Percentiles rank a stretch among this genome's conserved stretches.
Evolutionary conservation across 164 flowering plant species (phyloP).

Genomic region (Vitis amurensis): DNA sequence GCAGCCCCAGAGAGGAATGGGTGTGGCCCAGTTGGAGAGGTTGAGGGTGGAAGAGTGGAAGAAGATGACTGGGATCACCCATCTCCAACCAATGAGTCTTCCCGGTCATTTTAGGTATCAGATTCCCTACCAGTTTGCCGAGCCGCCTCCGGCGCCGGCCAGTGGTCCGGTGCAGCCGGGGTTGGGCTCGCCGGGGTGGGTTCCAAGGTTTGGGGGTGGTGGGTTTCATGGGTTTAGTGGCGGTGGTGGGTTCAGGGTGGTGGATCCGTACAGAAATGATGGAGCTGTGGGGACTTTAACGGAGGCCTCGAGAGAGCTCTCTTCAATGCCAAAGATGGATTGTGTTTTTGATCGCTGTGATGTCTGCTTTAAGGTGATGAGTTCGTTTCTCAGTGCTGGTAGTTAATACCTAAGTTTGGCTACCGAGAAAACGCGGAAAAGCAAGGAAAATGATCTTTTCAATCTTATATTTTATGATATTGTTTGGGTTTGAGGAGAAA

Average conservation of each 20-base stretch:
- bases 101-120: background rate
- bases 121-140: background rate
- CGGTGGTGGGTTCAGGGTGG: constrained; percentile 1
- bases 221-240: constrained; percentile 10
- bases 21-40: constrained; percentile 68
- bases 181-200: background rate
- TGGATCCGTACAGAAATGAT: background rate
- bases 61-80: constrained; percentile 24
- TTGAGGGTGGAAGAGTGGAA: constrained; percentile 48
- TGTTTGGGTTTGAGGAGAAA: background rate
- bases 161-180: constrained; percentile 13
- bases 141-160: background rate
- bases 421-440: constrained; percentile 1
- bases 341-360: constrained; percentile 13
- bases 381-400: background rate
- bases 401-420: background rate
- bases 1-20: constrained; percentile 61
- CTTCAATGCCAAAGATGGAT: constrained; percentile 46
- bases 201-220: constrained; percentile 10
- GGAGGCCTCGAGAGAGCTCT: constrained; percentile 42
- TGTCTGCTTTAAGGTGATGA: constrained; percentile 24
- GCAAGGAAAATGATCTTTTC: background rate
- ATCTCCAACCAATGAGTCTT: background rate
- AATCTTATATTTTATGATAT: background rate
- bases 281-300: constrained; percentile 6